Conservation (phyloP, 345 rosid genomes). For the Theobroma cacao region DNA sequence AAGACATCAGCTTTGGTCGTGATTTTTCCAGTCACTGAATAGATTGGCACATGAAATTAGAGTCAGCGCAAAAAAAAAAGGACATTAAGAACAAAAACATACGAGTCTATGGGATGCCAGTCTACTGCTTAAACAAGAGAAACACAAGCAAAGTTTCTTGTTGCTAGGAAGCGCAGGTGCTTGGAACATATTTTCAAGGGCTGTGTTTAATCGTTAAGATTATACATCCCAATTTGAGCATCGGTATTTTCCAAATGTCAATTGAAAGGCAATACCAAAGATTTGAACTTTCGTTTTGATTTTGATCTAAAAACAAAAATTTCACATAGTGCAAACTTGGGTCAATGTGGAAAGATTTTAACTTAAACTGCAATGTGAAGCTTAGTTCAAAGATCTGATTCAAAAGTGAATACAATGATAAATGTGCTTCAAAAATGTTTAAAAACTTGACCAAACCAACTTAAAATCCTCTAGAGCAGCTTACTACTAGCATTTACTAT, state of each 20-base stretch:
- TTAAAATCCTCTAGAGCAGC: background rate
- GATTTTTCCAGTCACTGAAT: constrained; percentile 68
- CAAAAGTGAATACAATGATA: background rate
- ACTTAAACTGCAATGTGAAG: background rate
- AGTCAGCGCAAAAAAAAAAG: background rate
- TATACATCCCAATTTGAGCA: background rate
- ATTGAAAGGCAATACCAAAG: background rate
- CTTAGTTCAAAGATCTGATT: background rate
- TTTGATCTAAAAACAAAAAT: background rate
- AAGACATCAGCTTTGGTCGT: constrained; percentile 79
- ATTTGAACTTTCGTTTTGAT: background rate
- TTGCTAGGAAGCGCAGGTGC: background rate
- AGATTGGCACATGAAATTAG: constrained; percentile 10
- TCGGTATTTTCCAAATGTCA: background rate
- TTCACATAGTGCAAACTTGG: background rate
- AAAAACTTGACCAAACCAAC: background rate
- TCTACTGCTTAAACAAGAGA: background rate
- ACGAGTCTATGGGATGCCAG: background rate
- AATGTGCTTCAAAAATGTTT: background rate
- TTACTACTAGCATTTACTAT: background rate
- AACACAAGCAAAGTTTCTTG: background rate
- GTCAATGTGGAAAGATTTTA: background rate
- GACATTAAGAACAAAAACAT: background rate
- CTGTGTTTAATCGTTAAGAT: background rate
- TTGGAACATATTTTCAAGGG: background rate